phyloP scores from a whole-genome alignment of 805 yeast genomes.

The Yarrowia sp. region DNA sequence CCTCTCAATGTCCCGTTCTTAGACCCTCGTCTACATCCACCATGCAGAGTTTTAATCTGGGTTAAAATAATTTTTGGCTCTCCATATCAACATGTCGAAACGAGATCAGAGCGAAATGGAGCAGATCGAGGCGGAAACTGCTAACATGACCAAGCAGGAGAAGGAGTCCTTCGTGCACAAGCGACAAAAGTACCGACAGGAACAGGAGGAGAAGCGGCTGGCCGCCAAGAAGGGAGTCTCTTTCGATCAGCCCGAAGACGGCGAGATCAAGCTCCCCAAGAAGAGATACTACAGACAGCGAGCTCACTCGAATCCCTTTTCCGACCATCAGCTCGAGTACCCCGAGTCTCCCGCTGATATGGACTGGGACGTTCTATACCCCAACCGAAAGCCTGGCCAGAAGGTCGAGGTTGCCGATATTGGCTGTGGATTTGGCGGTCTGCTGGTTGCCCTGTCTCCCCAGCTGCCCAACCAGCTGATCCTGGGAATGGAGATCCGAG shows the following conservation, averaged over 20 bases:
- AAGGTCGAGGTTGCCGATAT: constrained; percentile 89
- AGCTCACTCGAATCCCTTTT: constrained; percentile 97
- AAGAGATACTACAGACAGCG: constrained; percentile 91
- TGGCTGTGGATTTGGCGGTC: constrained; percentile 98
- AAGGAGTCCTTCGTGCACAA: constrained; percentile 43
- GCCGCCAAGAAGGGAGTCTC: constrained; percentile 58
- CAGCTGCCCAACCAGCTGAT: constrained; percentile 75
- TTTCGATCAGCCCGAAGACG: constrained; percentile 46
- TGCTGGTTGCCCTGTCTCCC: constrained; percentile 79
- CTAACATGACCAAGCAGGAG: constrained; percentile 28
- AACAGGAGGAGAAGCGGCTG: constrained; percentile 59
- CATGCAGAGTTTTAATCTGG: constrained; percentile 31
- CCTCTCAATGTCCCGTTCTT: too few species aligned
- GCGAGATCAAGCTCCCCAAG: constrained; percentile 66
- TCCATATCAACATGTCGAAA: constrained; percentile 21
- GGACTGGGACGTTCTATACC: constrained; percentile 87
- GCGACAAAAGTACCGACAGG: constrained; percentile 51
- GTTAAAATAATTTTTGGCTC: constrained; percentile 1
- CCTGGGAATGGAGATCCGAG: constrained; percentile 96
- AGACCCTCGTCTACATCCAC: neutral
- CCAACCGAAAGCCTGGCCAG: constrained; percentile 49
- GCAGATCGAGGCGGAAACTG: constrained; percentile 17
- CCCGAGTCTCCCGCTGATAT: constrained; percentile 80
- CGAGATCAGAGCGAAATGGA: constrained; percentile 37
- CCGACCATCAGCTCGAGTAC: constrained; percentile 91